These are phyloP conservation scores for Solanum tacnaense DNA, from an alignment of 257 asterid genomes.

Conservation along the genomic window DNA sequence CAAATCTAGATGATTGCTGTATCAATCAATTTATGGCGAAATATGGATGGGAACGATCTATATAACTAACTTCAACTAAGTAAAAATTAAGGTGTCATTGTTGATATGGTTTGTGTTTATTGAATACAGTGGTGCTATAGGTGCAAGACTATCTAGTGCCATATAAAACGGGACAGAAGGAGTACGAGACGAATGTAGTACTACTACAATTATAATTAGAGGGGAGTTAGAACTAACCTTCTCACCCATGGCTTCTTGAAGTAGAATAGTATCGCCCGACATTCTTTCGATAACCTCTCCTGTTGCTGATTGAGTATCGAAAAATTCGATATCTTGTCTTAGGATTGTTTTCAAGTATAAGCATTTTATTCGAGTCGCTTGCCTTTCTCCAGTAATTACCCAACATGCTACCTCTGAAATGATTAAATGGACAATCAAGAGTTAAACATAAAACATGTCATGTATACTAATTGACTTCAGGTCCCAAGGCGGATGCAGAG, in stretches of 20 bases:
- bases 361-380: constrained; percentile 37
- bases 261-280: constrained; percentile 39
- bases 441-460: not conserved
- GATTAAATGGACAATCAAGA: not conserved
- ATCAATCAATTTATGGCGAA: not conserved
- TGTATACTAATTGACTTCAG: not conserved
- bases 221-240: not conserved
- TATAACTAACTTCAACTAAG: not conserved
- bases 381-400: constrained; percentile 52
- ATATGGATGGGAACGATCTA: not conserved
- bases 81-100: not conserved
- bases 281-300: constrained; percentile 44
- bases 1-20: not conserved
- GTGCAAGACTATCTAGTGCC: not conserved
- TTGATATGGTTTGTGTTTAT: not conserved
- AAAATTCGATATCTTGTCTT: constrained; percentile 42
- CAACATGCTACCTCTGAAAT: constrained; percentile 46
- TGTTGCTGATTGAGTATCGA: constrained; percentile 40
- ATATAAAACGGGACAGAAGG: not conserved
- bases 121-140: too few species aligned
- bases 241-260: constrained; percentile 5
- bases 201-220: not conserved
- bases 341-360: constrained; percentile 43
- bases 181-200: not conserved
- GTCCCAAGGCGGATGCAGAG: not conserved